These are phyloP conservation scores for Lactarius hengduanensis DNA, from an alignment of 768 basidiomycete genomes.

Conservation along the genomic window DNA sequence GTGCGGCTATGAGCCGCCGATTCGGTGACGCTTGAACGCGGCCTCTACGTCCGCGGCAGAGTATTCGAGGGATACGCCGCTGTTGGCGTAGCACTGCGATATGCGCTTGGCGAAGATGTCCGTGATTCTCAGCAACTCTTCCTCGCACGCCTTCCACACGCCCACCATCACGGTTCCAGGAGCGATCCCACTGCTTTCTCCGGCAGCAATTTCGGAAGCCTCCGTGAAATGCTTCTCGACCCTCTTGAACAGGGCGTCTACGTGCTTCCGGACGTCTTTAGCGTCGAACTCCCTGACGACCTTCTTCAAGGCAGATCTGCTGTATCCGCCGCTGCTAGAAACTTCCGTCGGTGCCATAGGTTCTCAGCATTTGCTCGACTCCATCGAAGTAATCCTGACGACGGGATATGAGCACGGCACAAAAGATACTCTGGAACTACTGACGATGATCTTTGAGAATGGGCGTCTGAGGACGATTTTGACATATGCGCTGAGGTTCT, in stretches of 20 bases:
- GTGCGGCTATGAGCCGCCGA: conserved; percentile 30
- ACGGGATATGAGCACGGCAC: conserved; percentile 5
- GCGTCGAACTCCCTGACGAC: conserved; percentile 78
- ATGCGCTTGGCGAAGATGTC: conserved; percentile 68
- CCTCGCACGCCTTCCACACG: conserved; percentile 91
- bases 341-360: conserved; percentile 77
- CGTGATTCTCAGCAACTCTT: conserved; percentile 73
- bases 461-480: conserved; percentile 84
- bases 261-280: conserved; percentile 87
- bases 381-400: conserved; percentile 92
- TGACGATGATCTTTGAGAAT: conserved; percentile 76
- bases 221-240: conserved; percentile 97
- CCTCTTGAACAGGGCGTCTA: conserved; percentile 84
- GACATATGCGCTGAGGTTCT: conserved; percentile 84
- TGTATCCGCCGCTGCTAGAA: conserved; percentile 70
- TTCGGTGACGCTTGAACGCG: conserved; percentile 68
- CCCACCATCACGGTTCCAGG: conserved; percentile 69
- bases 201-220: conserved; percentile 62
- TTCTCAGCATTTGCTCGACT: conserved; percentile 81
- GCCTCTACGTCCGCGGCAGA: conserved; percentile 69
- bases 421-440: neutral
- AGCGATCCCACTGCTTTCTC: conserved; percentile 51
- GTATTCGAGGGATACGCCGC: conserved; percentile 72
- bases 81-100: conserved; percentile 74
- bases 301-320: conserved; percentile 75